These are phyloP conservation scores for Fusarium sterilihyphosum DNA, from an alignment of 2,329 filamentous ascomycete species.

Conservation along the genomic window DNA sequence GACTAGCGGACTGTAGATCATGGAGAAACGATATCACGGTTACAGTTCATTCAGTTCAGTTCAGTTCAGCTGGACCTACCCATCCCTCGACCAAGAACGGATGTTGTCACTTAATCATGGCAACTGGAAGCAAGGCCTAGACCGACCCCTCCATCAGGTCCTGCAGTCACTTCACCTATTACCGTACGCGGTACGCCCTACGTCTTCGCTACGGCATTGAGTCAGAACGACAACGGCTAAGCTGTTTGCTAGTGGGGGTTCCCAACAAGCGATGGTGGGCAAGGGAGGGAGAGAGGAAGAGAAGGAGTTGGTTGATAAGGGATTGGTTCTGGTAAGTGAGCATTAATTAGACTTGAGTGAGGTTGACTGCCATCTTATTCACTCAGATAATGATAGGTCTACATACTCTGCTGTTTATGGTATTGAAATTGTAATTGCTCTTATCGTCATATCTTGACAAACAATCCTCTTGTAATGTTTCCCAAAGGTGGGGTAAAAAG, in stretches of 20 bases:
- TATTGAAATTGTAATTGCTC: neutral
- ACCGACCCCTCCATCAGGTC: conserved; percentile 4
- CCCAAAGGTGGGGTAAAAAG: conserved; percentile 35
- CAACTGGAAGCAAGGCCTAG: conserved; percentile 6
- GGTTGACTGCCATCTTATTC: too few species aligned
- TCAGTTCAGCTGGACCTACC: conserved; percentile 10
- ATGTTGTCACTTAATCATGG: conserved; percentile 22
- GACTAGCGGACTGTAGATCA: neutral
- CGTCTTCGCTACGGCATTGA: conserved; percentile 13
- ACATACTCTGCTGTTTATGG: neutral
- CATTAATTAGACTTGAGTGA: neutral
- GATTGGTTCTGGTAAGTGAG: too few species aligned
- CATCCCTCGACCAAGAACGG: conserved; percentile 1
- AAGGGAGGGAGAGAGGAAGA: neutral
- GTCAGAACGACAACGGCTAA: conserved; percentile 13
- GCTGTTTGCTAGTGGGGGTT: conserved; percentile 29
- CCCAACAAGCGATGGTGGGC: neutral
- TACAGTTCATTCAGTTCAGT: neutral
- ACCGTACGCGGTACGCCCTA: neutral
- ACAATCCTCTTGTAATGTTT: neutral
- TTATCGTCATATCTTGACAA: neutral
- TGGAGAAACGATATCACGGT: conserved; percentile 5
- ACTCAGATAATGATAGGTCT: neutral
- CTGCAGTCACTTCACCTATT: neutral
- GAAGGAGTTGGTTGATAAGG: neutral